A percentile compares a stretch with the other conserved stretches of the same genome.
Conservation (phyloP, 352 stramenopile genomes). For the Phytophthora hibernalis region DNA sequence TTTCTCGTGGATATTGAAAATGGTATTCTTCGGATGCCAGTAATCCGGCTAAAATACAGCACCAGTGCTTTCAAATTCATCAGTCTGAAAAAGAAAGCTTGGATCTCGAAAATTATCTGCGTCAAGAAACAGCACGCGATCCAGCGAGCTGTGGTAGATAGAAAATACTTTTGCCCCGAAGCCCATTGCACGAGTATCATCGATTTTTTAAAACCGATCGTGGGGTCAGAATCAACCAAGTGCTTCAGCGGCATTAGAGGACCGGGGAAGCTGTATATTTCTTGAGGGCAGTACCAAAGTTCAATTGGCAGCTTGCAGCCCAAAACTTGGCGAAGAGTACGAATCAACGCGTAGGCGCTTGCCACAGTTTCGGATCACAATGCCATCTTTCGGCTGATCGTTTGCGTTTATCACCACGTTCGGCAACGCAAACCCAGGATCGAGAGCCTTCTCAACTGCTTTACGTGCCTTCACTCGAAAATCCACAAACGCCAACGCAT, state of each 20-base stretch:
- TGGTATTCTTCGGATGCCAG: constrained; percentile 60
- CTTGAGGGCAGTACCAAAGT: constrained; percentile 54
- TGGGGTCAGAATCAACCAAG: constrained; percentile 31
- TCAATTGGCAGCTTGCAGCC: constrained; percentile 59
- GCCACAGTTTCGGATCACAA: constrained; percentile 59
- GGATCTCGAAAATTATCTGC: constrained; percentile 62
- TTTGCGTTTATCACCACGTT: constrained; percentile 5
- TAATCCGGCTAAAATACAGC: constrained; percentile 76
- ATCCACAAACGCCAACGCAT: constrained; percentile 45
- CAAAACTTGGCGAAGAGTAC: constrained; percentile 38
- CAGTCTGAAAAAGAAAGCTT: constrained; percentile 48
- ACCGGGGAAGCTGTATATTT: constrained; percentile 38
- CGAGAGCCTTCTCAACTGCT: constrained; percentile 22
- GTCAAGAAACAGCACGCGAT: constrained; percentile 63
- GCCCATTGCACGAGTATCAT: constrained; percentile 35
- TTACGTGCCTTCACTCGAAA: constrained; percentile 31
- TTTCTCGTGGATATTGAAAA: constrained; percentile 65
- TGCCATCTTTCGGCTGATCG: constrained; percentile 26
- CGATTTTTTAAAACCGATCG: constrained; percentile 36
- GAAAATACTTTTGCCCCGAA: constrained; percentile 63
- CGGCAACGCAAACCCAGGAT: constrained; percentile 25
- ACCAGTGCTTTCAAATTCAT: constrained; percentile 42
- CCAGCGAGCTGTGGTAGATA: constrained; percentile 48
- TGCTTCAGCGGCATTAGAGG: constrained; percentile 29
- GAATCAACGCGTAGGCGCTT: constrained; percentile 47